Percentiles rank a stretch among this genome's conserved stretches.
Evolutionary conservation across 306 rosid genomes (phyloP).

Genomic region (Senna tora): DNA sequence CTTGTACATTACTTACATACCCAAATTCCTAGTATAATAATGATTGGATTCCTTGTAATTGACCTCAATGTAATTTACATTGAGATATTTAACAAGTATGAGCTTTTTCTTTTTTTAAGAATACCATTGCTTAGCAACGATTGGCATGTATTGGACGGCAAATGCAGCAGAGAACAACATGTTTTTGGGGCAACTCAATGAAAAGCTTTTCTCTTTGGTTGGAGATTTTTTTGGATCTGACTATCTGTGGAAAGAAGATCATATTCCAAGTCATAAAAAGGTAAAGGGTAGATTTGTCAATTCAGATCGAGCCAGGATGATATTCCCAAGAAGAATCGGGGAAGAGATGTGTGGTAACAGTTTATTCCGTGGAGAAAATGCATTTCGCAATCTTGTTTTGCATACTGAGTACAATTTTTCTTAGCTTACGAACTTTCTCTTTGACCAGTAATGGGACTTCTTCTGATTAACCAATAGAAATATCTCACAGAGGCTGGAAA

Average conservation of each 20-base stretch:
- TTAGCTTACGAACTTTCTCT: slow-evolving; percentile 26
- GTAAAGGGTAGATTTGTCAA: not conserved
- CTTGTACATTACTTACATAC: no score
- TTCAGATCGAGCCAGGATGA: not conserved
- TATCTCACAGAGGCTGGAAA: slow-evolving; percentile 14
- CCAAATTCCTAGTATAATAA: no score
- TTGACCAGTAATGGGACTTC: slow-evolving; percentile 26
- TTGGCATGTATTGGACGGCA: not conserved
- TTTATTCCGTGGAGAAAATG: slow-evolving; percentile 44
- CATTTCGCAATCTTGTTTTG: slow-evolving; percentile 10
- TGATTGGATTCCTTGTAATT: no score
- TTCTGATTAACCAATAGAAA: slow-evolving; percentile 31
- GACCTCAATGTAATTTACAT: no score
- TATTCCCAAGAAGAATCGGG: slow-evolving; percentile 18
- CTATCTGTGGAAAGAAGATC: no score
- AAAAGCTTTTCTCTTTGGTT: no score
- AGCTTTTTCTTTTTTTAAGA: no score
- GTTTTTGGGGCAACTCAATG: not conserved
- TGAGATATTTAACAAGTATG: no score
- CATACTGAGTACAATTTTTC: slow-evolving; percentile 27
- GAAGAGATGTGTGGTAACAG: slow-evolving; percentile 49
- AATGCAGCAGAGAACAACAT: not conserved
- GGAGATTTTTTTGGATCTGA: no score
- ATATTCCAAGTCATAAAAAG: not conserved
- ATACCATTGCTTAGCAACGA: no score